Evolutionary conservation across 1,284 basidiomycete species (phyloP), one percentile per base, ranked within the genome.

Genomic region (Trametes pubescens): DNA sequence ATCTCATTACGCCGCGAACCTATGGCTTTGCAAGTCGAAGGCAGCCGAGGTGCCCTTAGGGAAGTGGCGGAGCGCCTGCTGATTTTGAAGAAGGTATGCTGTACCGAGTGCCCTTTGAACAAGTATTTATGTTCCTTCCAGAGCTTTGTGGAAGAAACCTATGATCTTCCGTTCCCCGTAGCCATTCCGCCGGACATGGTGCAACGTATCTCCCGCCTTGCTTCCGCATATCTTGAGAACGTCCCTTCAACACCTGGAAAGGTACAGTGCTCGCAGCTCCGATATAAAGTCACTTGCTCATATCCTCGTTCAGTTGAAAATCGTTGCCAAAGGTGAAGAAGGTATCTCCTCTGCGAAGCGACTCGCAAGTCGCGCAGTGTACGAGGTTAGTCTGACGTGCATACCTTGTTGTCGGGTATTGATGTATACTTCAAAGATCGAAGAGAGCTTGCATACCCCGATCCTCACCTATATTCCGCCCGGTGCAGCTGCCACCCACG

Each of bases 201-300:
- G 7, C 86, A 87, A 66, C 82, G 81, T 29, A 84, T 92, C 67
- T 92, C 91, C n/a, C 85, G 89, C 61, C 63, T 86, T 34, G 82
- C 88, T 13, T 84, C 84, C 54, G 90, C 87, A 1, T 86, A 87
- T 66, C 74, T 86, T 13, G 86, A 89, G 70, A 83, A 82, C 61
- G 71, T 81, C 35, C 81, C 80, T 4, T 46, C 51, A 10, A 70
- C 75, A 40, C 72, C 74, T 54, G 82, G 81, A 56, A 79, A 80
- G 76, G 89, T 89, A 51, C 38, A 9, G 6, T 21, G 40, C 16
- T 9, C 16, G 13, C 10, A 9, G 2, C 10, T 18, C 21, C 2
- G 18, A 11, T 21, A 13, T 13, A 9, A 1, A 24, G 21, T 4
- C 13, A 47, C 22, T 37, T 16, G 49, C 11, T 35, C 38, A 14